Evolutionary conservation across 2,329 filamentous ascomycete species (phyloP).

Genomic region (Shiraia bambusicola): DNA sequence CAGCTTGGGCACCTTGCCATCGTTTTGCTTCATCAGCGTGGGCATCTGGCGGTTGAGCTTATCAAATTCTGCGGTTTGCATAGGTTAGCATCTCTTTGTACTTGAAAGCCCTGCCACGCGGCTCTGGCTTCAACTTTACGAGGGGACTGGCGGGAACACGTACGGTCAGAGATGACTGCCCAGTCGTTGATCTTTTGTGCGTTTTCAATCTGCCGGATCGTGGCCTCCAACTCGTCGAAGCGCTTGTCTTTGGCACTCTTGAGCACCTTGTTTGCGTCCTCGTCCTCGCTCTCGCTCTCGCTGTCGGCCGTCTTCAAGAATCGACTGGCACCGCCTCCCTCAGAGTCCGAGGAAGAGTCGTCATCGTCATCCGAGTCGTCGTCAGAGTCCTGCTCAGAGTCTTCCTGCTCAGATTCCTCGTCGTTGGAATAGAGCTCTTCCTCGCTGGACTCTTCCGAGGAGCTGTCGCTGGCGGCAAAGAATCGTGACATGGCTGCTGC

Average conservation of each 20-base stretch:
- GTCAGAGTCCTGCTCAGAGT: slow-evolving; percentile 57
- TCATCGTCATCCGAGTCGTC: slow-evolving; percentile 60
- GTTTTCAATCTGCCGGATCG: slow-evolving; percentile 90
- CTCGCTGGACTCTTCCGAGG: slow-evolving; percentile 88
- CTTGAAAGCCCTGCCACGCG: slow-evolving; percentile 4
- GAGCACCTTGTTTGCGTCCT: slow-evolving; percentile 80
- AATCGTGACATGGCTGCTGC: slow-evolving; percentile 71
- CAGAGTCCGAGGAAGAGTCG: slow-evolving; percentile 59
- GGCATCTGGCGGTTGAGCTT: slow-evolving; percentile 85
- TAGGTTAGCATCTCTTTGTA: slow-evolving; percentile 21
- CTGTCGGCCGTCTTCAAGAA: slow-evolving; percentile 83
- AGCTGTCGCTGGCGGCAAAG: slow-evolving; percentile 95
- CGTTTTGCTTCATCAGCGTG: slow-evolving; percentile 55
- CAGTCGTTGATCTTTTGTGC: slow-evolving; percentile 97
- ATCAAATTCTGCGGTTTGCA: slow-evolving; percentile 71
- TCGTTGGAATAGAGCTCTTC: slow-evolving; percentile 92
- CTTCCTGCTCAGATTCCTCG: slow-evolving; percentile 50
- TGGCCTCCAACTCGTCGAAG: slow-evolving; percentile 87
- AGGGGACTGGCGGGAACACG: slow-evolving; percentile 35
- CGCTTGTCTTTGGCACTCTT: slow-evolving; percentile 99
- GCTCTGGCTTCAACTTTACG: neutral
- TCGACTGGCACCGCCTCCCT: slow-evolving; percentile 73
- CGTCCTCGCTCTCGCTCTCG: slow-evolving; percentile 79
- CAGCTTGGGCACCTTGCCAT: slow-evolving; percentile 79
- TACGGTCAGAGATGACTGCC: slow-evolving; percentile 87